phyloP scores from a whole-genome alignment of 495 filamentous ascomycete species.

The Neurospora africana region DNA sequence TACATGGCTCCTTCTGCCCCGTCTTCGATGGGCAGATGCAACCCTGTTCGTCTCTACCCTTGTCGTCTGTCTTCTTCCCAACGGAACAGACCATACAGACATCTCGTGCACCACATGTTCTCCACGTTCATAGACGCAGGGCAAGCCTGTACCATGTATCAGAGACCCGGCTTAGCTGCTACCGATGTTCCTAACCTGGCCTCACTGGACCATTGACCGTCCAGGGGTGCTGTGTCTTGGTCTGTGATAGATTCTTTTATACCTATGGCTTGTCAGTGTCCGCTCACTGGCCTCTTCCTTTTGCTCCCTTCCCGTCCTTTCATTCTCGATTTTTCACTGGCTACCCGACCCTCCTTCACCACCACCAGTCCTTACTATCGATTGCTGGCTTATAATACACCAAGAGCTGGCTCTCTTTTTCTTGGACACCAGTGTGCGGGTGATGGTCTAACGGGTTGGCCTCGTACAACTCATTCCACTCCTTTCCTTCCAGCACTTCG shows the following conservation, averaged over 20 bases:
- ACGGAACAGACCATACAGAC: slow-evolving; percentile 31
- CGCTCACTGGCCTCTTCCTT: slow-evolving; percentile 24
- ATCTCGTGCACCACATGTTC: slow-evolving; percentile 35
- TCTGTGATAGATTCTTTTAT: slow-evolving; percentile 34
- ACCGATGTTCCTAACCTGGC: slow-evolving; percentile 40
- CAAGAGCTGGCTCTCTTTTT: slow-evolving; percentile 41
- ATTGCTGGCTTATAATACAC: slow-evolving; percentile 41
- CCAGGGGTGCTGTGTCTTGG: slow-evolving; percentile 27
- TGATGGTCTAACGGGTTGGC: slow-evolving; percentile 31
- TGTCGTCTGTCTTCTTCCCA: slow-evolving; percentile 21
- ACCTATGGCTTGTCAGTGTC: slow-evolving; percentile 30
- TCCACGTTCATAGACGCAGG: slow-evolving; percentile 34
- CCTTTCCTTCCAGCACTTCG: slow-evolving; percentile 24
- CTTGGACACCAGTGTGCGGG: slow-evolving; percentile 31
- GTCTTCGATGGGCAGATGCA: slow-evolving; percentile 38
- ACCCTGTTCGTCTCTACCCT: slow-evolving; percentile 27
- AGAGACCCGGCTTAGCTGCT: slow-evolving; percentile 41
- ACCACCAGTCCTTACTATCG: slow-evolving; percentile 39
- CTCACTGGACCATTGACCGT: slow-evolving; percentile 30
- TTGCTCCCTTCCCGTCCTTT: slow-evolving; percentile 27
- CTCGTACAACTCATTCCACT: slow-evolving; percentile 33
- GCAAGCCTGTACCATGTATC: slow-evolving; percentile 35
- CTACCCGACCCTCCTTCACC: slow-evolving; percentile 21
- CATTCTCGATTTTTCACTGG: slow-evolving; percentile 24
- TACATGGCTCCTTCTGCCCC: slow-evolving; percentile 12